A percentile compares a stretch with the other conserved stretches of the same genome.
phyloP scores from a whole-genome alignment of 331 rosid genomes.

The Spiraea crenata region DNA sequence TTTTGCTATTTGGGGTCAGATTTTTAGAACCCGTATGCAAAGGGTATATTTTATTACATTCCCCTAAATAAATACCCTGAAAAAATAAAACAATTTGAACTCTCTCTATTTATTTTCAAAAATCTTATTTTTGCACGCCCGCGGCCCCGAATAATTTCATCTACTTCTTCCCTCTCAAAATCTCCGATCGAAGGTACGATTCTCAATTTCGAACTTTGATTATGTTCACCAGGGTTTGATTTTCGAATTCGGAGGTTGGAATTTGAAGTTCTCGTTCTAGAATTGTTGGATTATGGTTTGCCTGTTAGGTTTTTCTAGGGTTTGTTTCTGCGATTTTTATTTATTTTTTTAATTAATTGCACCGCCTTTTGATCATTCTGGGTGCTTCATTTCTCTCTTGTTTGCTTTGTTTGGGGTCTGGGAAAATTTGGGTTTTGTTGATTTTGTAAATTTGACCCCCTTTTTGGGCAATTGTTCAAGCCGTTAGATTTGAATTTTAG shows the following conservation, averaged over 20 bases:
- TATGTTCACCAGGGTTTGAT: not conserved
- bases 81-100: no score
- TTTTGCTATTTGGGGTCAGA: no score
- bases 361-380: not conserved
- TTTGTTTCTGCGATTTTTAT: not conserved
- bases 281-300: not conserved
- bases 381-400: not conserved
- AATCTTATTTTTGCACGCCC: no score
- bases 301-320: not conserved
- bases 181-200: constrained; percentile 10
- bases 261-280: not conserved
- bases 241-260: not conserved
- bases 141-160: no score
- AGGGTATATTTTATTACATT: no score
- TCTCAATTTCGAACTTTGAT: not conserved
- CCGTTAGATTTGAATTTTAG: not conserved
- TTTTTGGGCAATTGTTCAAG: not conserved
- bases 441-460: not conserved
- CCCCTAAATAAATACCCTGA: no score
- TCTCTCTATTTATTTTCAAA: no score
- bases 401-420: not conserved
- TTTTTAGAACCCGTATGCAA: no score
- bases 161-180: not conserved
- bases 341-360: not conserved
- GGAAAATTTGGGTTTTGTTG: not conserved